Evolutionary conservation across 495 filamentous ascomycete genomes (phyloP).

Genomic region (Annulohypoxylon stygium): DNA sequence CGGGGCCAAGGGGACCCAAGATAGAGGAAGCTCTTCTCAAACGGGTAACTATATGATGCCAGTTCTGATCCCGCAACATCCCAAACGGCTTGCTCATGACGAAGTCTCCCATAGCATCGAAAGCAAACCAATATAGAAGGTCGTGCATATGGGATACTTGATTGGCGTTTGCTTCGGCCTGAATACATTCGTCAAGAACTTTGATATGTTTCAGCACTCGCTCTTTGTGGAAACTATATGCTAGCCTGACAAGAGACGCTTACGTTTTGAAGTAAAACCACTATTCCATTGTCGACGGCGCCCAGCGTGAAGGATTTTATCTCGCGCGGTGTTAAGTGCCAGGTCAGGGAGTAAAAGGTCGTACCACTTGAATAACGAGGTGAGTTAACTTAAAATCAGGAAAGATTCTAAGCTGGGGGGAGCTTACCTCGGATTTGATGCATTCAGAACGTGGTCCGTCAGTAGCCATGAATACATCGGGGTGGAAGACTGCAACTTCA

Average conservation of each 20-base stretch:
- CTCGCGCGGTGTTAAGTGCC: neutral
- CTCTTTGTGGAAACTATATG: neutral
- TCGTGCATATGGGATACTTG: neutral
- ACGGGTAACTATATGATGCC: neutral
- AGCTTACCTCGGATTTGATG: slow-evolving; percentile 1
- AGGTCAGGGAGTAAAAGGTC: neutral
- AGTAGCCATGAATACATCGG: neutral
- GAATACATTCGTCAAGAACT: neutral
- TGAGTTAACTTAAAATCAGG: neutral
- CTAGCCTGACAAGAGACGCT: too few species aligned
- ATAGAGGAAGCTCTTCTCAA: neutral
- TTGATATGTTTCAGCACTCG: neutral
- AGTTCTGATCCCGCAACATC: neutral
- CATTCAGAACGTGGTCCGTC: neutral
- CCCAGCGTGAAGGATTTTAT: neutral
- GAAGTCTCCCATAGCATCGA: slow-evolving; percentile 8
- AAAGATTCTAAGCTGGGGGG: neutral
- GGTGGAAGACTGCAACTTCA: neutral
- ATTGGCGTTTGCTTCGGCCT: neutral
- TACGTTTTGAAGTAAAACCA: slow-evolving; percentile 1
- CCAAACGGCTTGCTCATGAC: neutral
- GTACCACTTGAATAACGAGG: neutral
- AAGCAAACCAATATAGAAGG: neutral
- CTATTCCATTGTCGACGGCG: neutral
- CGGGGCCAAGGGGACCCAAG: neutral